These are phyloP conservation scores for Colletotrichum gloeosporioides DNA, from an alignment of 2,329 filamentous ascomycete species.

Conservation along the genomic window DNA sequence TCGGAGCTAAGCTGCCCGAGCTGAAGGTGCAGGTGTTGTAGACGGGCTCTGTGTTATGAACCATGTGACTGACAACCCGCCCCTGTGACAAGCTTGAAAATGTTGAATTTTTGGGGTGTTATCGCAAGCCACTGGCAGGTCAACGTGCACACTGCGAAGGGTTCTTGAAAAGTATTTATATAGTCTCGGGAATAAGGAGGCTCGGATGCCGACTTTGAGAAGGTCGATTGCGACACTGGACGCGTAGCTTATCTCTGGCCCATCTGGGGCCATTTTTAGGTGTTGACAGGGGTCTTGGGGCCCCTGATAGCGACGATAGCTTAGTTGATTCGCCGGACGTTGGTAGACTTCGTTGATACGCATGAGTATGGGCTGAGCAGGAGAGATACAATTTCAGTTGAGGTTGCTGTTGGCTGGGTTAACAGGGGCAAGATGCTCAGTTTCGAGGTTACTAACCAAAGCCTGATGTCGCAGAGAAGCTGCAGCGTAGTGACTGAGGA, in stretches of 20 bases:
- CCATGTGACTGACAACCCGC: background rate
- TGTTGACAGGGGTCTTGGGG: constrained; percentile 3
- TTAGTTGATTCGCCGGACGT: background rate
- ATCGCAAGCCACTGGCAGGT: background rate
- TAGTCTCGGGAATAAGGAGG: background rate
- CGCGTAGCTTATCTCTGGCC: constrained; percentile 4
- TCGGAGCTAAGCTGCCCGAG: background rate
- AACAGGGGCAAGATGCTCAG: background rate
- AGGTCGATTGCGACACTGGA: constrained; percentile 18
- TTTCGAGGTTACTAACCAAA: background rate
- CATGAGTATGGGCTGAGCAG: background rate
- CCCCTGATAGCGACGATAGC: background rate
- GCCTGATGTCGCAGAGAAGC: background rate
- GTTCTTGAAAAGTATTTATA: background rate
- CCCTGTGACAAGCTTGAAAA: background rate
- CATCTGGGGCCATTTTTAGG: background rate
- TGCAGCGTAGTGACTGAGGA: fast-evolving
- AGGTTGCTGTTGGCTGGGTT: background rate
- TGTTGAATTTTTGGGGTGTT: background rate
- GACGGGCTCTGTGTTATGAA: background rate
- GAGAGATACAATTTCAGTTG: background rate
- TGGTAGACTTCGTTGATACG: background rate
- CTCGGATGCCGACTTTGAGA: constrained; percentile 12
- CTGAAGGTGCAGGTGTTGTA: background rate
- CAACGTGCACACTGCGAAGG: background rate